Conservation (phyloP, 2,329 filamentous ascomycete species). For the Exophiala oligosperma region DNA sequence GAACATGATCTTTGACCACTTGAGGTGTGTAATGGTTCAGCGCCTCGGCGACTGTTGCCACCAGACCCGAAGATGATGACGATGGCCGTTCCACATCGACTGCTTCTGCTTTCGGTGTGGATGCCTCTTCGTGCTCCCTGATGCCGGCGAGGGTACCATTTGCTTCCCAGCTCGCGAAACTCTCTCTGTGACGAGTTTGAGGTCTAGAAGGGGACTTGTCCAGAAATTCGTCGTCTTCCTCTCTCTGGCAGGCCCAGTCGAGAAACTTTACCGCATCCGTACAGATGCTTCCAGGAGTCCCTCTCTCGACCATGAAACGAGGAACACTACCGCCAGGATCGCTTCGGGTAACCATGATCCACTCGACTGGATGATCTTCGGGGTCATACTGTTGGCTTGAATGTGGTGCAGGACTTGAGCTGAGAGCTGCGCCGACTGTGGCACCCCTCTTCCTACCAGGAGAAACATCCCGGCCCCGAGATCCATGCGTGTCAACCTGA, state of each 20-base stretch:
- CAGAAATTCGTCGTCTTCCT: conserved; percentile 42
- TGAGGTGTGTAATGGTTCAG: conserved; percentile 55
- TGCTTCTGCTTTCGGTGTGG: neutral
- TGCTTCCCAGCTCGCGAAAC: conserved; percentile 29
- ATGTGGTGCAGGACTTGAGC: conserved; percentile 4
- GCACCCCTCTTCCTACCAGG: conserved; percentile 22
- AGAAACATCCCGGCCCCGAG: conserved; percentile 15
- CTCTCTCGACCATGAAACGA: conserved; percentile 86
- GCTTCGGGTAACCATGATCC: conserved; percentile 89
- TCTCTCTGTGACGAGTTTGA: conserved; percentile 18
- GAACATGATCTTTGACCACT: conserved; percentile 47
- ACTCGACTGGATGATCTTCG: conserved; percentile 71
- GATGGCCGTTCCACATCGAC: conserved; percentile 1
- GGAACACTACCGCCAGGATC: conserved; percentile 88
- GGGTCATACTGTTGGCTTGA: conserved; percentile 38
- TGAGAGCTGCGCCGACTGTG: conserved; percentile 18
- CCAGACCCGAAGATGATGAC: conserved; percentile 9
- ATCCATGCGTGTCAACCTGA: conserved; percentile 12
- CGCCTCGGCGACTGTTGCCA: conserved; percentile 37
- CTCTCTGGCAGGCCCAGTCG: conserved; percentile 67
- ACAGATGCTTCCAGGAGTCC: conserved; percentile 78
- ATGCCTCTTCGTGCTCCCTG: conserved; percentile 22
- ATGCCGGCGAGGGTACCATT: conserved; percentile 31
- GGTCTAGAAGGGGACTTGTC: conserved; percentile 13
- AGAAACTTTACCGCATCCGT: conserved; percentile 78